These are phyloP conservation scores for Telfairia occidentalis DNA, from an alignment of 331 rosid species.

Conservation along the genomic window DNA sequence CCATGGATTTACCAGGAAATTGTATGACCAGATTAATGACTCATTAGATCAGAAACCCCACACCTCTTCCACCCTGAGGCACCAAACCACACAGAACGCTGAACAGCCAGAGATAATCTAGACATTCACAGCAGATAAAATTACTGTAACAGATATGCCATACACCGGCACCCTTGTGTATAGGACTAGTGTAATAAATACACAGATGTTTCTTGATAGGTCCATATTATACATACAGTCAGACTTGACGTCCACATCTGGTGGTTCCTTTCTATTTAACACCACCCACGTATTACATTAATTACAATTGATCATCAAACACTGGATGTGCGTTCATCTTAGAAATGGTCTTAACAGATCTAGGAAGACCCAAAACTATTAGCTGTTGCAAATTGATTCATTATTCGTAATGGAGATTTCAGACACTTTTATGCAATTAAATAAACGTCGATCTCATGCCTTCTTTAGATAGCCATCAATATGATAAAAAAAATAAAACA, in stretches of 20 bases:
- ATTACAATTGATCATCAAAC: neutral
- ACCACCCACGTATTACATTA: neutral
- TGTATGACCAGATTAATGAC: neutral
- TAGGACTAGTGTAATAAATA: neutral
- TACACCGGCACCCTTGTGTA: slow-evolving; percentile 1
- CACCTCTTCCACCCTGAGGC: neutral
- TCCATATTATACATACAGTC: neutral
- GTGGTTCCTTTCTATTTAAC: neutral
- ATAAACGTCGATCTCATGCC: neutral
- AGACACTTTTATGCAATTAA: neutral
- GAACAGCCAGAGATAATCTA: neutral
- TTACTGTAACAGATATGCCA: neutral
- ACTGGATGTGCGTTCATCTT: neutral
- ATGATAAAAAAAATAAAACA: neutral
- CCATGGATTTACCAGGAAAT: neutral
- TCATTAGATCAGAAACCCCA: neutral
- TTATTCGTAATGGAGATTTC: neutral
- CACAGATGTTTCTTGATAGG: neutral
- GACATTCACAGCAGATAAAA: neutral
- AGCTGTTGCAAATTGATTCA: neutral
- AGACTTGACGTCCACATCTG: neutral
- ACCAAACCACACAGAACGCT: neutral
- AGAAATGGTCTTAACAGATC: neutral
- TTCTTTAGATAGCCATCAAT: neutral
- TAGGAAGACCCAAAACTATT: neutral